Evolutionary conservation across 257 asterid genomes (phyloP), one percentile per base, ranked within the genome.

Genomic region (Penstemon newberryi): DNA sequence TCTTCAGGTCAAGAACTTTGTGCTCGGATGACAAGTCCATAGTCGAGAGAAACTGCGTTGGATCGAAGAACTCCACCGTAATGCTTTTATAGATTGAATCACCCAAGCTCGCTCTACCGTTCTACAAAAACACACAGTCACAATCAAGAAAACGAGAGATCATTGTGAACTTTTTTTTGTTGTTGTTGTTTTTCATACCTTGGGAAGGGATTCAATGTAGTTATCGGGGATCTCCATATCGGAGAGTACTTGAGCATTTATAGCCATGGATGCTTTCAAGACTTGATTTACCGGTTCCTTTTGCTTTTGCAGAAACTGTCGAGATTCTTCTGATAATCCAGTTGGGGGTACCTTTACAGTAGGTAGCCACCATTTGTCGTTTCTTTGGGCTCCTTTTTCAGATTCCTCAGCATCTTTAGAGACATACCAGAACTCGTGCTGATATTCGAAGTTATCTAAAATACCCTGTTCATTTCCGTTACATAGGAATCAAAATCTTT

Each of bases 351-450:
- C 96, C 76, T 89, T 92, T 19, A 87, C 82, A 1, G 88, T 81
- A 8, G 98, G 98, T 43, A 86, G 78, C 98, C 98, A 92, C 98
- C 98, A 92, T 75, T 89, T 92, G 12, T 82, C 96, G 15, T 78
- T 68, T 65, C 83, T 82, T 72, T 83, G 89, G 13, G 77, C 78
- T 43, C 94, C 96, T 72, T 72, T 80, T 75, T 91, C 89, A 0
- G 94, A 85, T 45, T 89, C 96, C 5, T 79, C 82, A 0, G 95
- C 96, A 59, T 89, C 91, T 63, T 51, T 84, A 0, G 95, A 80
- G 5, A 85, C 87, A 9, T 92, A 92, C 81, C 80, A 80, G 74
- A 85, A 92, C 53, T 92, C 96, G 43, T 89, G 90, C 59, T 78
- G 78, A 1, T 76, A 81, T 59, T 36, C 67, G 61, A 87, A 89